Percentiles rank a stretch among this genome's conserved stretches.
Conservation (phyloP, 2,329 filamentous ascomycete species). For the Pseudogymnoascus sp. region DNA sequence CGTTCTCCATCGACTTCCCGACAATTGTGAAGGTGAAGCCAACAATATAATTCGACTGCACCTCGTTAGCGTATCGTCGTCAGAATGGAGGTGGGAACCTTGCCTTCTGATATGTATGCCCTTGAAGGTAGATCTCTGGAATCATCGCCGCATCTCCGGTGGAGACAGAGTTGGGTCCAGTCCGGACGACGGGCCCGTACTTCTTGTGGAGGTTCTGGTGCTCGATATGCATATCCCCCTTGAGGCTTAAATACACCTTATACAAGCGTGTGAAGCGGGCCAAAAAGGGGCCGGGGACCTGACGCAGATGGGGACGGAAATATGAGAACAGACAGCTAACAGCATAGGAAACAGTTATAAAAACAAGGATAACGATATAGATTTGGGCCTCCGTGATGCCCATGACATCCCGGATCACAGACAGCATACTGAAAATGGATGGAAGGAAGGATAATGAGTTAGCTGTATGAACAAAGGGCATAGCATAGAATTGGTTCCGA, state of each 20-base stretch:
- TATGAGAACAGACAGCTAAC: not conserved
- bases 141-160: constrained; percentile 8
- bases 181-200: constrained; percentile 12
- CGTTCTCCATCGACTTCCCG: not conserved
- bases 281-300: constrained; percentile 19
- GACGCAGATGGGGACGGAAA: constrained; percentile 1
- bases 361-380: not conserved
- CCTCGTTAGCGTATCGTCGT: not conserved
- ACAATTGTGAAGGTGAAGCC: not conserved
- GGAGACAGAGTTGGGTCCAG: constrained; percentile 6
- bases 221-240: not conserved
- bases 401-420: not conserved
- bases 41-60: not conserved
- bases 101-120: constrained; percentile 8
- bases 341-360: not conserved
- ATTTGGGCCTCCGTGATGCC: not conserved
- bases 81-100: not conserved
- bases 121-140: constrained; percentile 9
- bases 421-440: not conserved
- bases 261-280: constrained; percentile 15
- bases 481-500: not conserved
- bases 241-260: not conserved
- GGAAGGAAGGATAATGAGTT: not conserved
- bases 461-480: not conserved
- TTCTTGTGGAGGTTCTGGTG: not conserved